Evolutionary conservation across 164 flowering plant species (phyloP), one percentile per base, ranked within the genome.

Genomic region (Vitis amurensis): DNA sequence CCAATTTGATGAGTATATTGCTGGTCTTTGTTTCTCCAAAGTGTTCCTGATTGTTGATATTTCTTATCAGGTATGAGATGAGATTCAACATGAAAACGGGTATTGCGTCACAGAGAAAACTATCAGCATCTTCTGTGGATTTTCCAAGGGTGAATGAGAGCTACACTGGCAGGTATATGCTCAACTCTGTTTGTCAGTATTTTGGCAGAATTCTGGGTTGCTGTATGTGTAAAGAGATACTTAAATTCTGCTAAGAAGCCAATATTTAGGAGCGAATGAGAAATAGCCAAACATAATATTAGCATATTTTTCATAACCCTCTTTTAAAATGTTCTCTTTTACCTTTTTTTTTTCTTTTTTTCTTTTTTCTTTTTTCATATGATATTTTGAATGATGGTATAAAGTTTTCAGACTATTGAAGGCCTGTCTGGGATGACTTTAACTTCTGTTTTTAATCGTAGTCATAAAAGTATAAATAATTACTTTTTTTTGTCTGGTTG

Each of bases 81-180:
- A 83, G 95, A 70, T 93, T 95, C 89, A 88, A 91, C 78, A 73
- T 95, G 86, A 78, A 90, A 86, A 84, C 85, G 71, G 99, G 99
- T 62, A 62, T 70, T 55, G 99, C 99, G 55, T 80, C 92, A 9
- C 97, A 95, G 76, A 91, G 73, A 77, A 86, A 84, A 76, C 81
- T 95, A 48, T 95, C 98, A 49, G 94, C 56, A 16, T 63, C 97
- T 70, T 83, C 97, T 73, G 93, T 95, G 50, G 99, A 95, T 79
- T 93, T 95, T 73, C 98, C 99, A 11, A 81, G 93, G 77, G 78
- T 95, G 49, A 95, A 95, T 73, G 98, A 93, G 75, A 77, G 82
- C 81, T 93, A 90, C 82, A 91, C 92, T 69, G 95, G 99, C 71
- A 87, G 97, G 99, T 93, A 70, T 16, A 16, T 67, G n/a, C n/a